Evolutionary conservation across 768 basidiomycete species (phyloP).

Genomic region (Lentinus tigrinus): DNA sequence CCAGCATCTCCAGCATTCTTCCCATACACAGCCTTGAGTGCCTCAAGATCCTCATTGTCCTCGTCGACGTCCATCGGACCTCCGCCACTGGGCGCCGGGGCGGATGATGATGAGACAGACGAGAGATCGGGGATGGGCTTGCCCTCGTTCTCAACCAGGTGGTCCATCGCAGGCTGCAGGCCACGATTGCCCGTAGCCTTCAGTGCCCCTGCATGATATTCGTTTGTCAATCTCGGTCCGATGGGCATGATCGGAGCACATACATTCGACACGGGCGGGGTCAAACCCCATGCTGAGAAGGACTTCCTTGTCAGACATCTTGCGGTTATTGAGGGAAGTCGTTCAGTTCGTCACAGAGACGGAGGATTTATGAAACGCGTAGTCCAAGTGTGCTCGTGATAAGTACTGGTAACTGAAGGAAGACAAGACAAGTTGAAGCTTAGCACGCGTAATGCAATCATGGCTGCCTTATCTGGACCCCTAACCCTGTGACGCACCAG

Average conservation of each 20-base stretch:
- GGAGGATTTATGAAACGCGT: no score
- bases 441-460: neutral
- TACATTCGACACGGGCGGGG: conserved; percentile 80
- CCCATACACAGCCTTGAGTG: conserved; percentile 49
- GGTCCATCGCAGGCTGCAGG: conserved; percentile 89
- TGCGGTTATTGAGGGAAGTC: no score
- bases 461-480: neutral
- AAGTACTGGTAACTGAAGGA: no score
- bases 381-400: neutral
- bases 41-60: conserved; percentile 72
- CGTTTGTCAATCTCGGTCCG: neutral
- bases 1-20: conserved; percentile 37
- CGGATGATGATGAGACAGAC: conserved; percentile 32
- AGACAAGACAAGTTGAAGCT: neutral
- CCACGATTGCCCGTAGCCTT: conserved; percentile 82
- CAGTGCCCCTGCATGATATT: conserved; percentile 68
- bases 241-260: conserved; percentile 29
- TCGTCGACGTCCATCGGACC: conserved; percentile 53
- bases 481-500: no score
- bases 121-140: conserved; percentile 69
- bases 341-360: no score
- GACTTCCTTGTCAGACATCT: conserved; percentile 65
- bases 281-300: conserved; percentile 89
- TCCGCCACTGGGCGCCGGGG: conserved; percentile 22
- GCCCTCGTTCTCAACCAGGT: conserved; percentile 77